Percentiles rank a stretch among this genome's conserved stretches.
phyloP scores from a whole-genome alignment of 2,329 filamentous ascomycete genomes.

The Chaetomiaceae sp. region DNA sequence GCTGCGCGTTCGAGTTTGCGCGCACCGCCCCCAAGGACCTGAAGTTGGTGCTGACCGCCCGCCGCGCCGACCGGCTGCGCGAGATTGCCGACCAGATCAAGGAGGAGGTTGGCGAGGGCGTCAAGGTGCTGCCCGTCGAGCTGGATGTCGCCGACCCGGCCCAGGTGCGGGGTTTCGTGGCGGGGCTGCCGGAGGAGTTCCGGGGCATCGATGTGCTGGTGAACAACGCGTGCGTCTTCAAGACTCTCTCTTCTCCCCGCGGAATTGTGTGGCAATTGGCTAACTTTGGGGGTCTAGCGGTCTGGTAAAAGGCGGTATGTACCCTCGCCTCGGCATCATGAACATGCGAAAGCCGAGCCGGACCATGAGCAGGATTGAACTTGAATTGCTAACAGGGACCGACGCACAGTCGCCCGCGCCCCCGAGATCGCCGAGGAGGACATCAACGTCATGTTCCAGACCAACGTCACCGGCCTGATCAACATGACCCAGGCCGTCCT shows the following conservation, averaged over 20 bases:
- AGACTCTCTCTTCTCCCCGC: background rate
- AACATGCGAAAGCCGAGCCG: background rate
- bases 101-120: constrained; percentile 68
- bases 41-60: constrained; percentile 82
- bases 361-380: background rate
- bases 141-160: constrained; percentile 79
- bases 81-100: constrained; percentile 71
- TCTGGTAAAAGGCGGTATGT: constrained; percentile 22
- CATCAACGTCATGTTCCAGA: constrained; percentile 80
- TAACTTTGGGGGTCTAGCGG: constrained; percentile 12
- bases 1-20: constrained; percentile 86
- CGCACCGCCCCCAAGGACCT: constrained; percentile 72
- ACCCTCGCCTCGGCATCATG: background rate
- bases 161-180: constrained; percentile 68
- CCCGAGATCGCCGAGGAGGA: constrained; percentile 78
- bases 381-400: background rate
- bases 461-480: constrained; percentile 92
- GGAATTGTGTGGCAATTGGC: background rate
- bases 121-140: constrained; percentile 75
- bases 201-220: constrained; percentile 81
- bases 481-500: constrained; percentile 92
- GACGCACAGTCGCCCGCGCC: constrained; percentile 36
- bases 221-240: constrained; percentile 77
- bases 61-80: constrained; percentile 71
- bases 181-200: constrained; percentile 71